Evolutionary conservation across 1,284 basidiomycete genomes (phyloP), one percentile per base, ranked within the genome.

Genomic region (Puccinia hordei): DNA sequence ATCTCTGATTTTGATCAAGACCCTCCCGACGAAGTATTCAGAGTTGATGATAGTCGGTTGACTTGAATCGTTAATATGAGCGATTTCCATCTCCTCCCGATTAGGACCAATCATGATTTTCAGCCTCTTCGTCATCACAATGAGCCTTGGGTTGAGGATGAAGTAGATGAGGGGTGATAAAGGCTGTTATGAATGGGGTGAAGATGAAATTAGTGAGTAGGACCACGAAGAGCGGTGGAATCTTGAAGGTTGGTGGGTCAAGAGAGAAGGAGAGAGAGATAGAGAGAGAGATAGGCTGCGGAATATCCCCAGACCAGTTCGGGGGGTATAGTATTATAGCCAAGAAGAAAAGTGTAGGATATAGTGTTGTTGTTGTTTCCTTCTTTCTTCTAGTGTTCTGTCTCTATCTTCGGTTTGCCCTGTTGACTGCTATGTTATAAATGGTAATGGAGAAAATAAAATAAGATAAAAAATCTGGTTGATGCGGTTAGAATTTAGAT

Each of bases 41-140:
- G 85, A 86, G 66, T 86, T 83, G 82, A 87, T 87, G 79, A 86
- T 85, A 73, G 86, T 86, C 1, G 86, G 86, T 0, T 82, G 82
- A 33, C 59, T 71, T 0, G 83, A 81, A 77, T 86, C 85, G 80
- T 87, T 87, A 69, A 87, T 83, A 53, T 84, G 82, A 38, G 85
- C 85, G 33, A 84, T 82, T 79, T 85, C 84, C 80, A 84, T 83
- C 61, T 85, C 76, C 82, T 85, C 83, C 55, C 86, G 84, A 82
- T 86, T 83, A 4, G 85, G 81, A 2, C 86, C 86, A 73, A 87
- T 84, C 46, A 82, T 81, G 12, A 87, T 86, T 41, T 84, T 82
- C 24, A 87, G 84, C 55, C 81, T 81, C 75, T 82, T 83, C 65
- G 74, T 75, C 82, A 82, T 82, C 61, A 33, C 57, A 5, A 27